These are phyloP conservation scores for Gigaspora rosea DNA, from an alignment of 192 early-diverging fungal genomes.

Conservation along the genomic window DNA sequence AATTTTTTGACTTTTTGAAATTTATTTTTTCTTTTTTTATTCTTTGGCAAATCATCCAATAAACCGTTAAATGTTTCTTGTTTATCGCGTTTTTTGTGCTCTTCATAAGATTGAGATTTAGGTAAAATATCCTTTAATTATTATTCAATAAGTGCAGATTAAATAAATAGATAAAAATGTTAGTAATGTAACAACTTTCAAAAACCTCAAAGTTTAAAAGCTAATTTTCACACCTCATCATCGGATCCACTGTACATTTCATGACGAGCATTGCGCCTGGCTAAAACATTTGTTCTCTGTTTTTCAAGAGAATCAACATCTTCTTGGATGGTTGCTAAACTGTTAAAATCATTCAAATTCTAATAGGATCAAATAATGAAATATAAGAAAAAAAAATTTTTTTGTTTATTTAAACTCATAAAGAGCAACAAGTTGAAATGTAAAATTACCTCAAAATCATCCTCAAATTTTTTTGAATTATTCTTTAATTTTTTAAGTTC, in stretches of 20 bases:
- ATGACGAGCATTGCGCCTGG: constrained; percentile 41
- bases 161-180: not conserved
- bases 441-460: constrained; percentile 78
- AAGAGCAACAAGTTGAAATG: not conserved
- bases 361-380: constrained; percentile 6
- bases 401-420: not conserved
- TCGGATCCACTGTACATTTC: constrained; percentile 41
- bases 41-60: constrained; percentile 32
- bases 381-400: constrained; percentile 3
- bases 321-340: constrained; percentile 49
- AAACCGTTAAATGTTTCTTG: constrained; percentile 43
- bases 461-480: constrained; percentile 61
- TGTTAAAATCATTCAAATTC: constrained; percentile 60
- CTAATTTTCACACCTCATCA: constrained; percentile 14
- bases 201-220: not conserved
- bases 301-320: constrained; percentile 51
- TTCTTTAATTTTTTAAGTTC: constrained; percentile 69
- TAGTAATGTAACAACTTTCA: not conserved
- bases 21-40: constrained; percentile 12
- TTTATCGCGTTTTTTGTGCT: constrained; percentile 18
- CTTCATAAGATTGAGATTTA: constrained; percentile 8
- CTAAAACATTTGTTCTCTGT: constrained; percentile 49
- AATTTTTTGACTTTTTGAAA: not conserved
- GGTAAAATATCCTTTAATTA: constrained; percentile 21
- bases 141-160: not conserved